Conservation (phyloP, 345 rosid genomes). For the Lumnitzera littorea region DNA sequence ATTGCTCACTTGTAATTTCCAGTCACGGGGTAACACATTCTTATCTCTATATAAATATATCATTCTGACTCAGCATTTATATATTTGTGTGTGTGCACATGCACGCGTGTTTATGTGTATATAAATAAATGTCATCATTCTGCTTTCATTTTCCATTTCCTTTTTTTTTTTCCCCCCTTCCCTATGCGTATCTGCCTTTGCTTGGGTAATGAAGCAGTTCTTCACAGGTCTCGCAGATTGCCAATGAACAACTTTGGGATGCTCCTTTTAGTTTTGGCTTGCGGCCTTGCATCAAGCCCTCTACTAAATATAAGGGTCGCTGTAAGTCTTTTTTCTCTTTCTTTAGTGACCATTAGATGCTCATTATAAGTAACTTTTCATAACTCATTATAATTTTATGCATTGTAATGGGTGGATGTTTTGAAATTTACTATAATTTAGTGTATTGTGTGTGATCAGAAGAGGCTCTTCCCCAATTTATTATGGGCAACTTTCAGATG, state of each 20-base stretch:
- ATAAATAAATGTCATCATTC: no score
- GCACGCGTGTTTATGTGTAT: no score
- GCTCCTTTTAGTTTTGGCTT: constrained; percentile 57
- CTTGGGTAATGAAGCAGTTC: neutral
- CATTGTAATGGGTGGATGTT: no score
- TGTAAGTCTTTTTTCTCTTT: neutral
- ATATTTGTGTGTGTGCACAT: no score
- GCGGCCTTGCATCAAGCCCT: constrained; percentile 63
- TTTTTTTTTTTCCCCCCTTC: neutral
- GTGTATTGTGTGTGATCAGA: no score
- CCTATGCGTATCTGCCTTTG: neutral
- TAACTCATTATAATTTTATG: no score
- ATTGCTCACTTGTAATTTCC: neutral
- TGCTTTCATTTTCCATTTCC: no score
- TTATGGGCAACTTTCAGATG: no score
- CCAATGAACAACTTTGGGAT: constrained; percentile 50
- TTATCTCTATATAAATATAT: no score
- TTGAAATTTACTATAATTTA: no score
- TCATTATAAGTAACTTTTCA: neutral
- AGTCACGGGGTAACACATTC: neutral
- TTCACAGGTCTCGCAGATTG: constrained; percentile 20
- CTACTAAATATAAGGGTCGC: constrained; percentile 53
- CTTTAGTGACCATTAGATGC: neutral
- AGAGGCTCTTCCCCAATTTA: no score
- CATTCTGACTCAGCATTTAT: no score